phyloP scores from a whole-genome alignment of 306 rosid species.

The Acacia crassicarpa region DNA sequence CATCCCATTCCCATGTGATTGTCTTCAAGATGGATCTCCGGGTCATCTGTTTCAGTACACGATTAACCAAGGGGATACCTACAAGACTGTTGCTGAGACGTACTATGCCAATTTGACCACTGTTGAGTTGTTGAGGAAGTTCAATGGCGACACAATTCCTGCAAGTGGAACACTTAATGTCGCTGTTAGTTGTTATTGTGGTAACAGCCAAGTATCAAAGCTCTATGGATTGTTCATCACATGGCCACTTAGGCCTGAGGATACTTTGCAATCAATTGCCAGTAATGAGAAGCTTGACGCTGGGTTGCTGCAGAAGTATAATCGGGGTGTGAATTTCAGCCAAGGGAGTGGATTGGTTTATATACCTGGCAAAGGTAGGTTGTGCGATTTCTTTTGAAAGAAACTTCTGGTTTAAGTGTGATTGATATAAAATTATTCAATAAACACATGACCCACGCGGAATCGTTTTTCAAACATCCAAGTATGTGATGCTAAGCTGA shows the following conservation, averaged over 20 bases:
- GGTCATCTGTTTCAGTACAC: background rate
- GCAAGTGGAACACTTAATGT: background rate
- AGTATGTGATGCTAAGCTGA: background rate
- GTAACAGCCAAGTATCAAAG: background rate
- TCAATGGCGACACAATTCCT: background rate
- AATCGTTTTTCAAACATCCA: background rate
- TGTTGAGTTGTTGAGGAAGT: background rate
- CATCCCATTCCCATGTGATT: constrained; percentile 1
- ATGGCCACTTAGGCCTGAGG: constrained; percentile 8
- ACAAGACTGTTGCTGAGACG: background rate
- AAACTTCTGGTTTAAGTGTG: background rate
- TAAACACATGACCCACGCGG: background rate
- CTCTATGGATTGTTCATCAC: constrained; percentile 7
- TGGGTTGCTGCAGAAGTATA: constrained; percentile 41
- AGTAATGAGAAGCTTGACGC: background rate
- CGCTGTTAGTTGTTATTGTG: background rate
- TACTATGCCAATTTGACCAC: constrained; percentile 6
- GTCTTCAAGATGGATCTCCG: background rate
- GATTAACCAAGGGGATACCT: background rate
- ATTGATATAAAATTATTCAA: background rate
- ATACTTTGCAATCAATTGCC: background rate
- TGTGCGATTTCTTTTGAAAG: background rate
- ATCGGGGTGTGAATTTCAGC: constrained; percentile 46
- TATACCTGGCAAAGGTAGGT: constrained; percentile 34
- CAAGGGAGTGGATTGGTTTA: constrained; percentile 40